These are phyloP conservation scores for Penicillium sp. DNA, from an alignment of 2,329 filamentous ascomycete species.

Conservation along the genomic window DNA sequence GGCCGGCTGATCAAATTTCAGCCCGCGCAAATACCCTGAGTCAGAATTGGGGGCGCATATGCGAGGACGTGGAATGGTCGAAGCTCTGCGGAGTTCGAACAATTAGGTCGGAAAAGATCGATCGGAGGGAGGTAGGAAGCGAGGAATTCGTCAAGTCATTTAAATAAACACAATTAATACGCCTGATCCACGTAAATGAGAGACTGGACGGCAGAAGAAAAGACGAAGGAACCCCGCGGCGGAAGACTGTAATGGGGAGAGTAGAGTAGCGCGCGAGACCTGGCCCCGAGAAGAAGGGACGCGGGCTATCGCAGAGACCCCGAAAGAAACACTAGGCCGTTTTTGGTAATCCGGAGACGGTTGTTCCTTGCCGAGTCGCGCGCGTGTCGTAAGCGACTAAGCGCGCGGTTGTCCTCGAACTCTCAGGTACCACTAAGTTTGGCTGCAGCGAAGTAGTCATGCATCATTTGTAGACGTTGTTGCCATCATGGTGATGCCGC, in stretches of 20 bases:
- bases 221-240: constrained; percentile 12
- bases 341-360: constrained; percentile 28
- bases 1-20: constrained; percentile 34
- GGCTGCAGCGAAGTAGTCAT: too few species aligned
- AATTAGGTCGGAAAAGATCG: constrained; percentile 27
- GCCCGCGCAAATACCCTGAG: constrained; percentile 26
- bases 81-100: constrained; percentile 24
- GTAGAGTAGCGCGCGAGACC: constrained; percentile 19
- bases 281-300: constrained; percentile 14
- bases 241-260: constrained; percentile 18
- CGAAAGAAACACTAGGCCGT: constrained; percentile 36
- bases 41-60: constrained; percentile 29
- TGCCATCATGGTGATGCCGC: too few species aligned
- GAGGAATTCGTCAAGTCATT: constrained; percentile 34
- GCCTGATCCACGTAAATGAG: constrained; percentile 14
- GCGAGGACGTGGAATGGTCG: constrained; percentile 23
- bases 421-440: too few species aligned
- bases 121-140: constrained; percentile 20
- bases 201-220: constrained; percentile 16
- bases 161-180: constrained; percentile 13
- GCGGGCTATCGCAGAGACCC: constrained; percentile 42
- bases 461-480: too few species aligned
- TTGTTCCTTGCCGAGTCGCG: constrained; percentile 29
- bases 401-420: neutral
- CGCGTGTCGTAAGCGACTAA: constrained; percentile 15